phyloP scores from a whole-genome alignment of 257 asterid genomes.

The Solanum appendiculatum region DNA sequence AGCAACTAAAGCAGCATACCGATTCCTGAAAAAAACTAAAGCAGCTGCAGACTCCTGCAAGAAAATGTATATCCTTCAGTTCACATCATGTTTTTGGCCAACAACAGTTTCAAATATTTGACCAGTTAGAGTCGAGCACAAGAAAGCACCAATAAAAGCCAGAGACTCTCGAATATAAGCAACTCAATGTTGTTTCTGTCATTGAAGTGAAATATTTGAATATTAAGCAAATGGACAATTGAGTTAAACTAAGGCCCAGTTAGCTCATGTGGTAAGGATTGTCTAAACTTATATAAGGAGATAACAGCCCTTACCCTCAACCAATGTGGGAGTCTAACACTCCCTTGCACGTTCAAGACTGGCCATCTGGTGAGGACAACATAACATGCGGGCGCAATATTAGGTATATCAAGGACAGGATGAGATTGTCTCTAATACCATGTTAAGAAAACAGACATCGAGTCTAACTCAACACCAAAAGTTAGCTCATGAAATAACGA shows the following conservation, averaged over 20 bases:
- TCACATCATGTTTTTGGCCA: not conserved
- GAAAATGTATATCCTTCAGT: not conserved
- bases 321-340: not conserved
- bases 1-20: constrained; percentile 85
- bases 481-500: not conserved
- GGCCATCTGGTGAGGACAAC: not conserved
- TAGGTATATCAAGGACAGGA: not conserved
- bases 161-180: not conserved
- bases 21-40: constrained; percentile 78
- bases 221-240: not conserved
- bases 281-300: not conserved
- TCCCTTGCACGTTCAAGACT: not conserved
- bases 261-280: not conserved
- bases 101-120: not conserved
- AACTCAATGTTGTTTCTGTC: not conserved
- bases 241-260: not conserved
- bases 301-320: not conserved
- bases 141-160: not conserved
- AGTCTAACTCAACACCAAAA: not conserved
- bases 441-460: not conserved
- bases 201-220: not conserved
- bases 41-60: constrained; percentile 84
- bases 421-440: not conserved
- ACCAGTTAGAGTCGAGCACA: not conserved
- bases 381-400: not conserved